Base-by-base conservation (phyloP, 306 rosid genomes). In the Erythrophleum fordii region DNA sequence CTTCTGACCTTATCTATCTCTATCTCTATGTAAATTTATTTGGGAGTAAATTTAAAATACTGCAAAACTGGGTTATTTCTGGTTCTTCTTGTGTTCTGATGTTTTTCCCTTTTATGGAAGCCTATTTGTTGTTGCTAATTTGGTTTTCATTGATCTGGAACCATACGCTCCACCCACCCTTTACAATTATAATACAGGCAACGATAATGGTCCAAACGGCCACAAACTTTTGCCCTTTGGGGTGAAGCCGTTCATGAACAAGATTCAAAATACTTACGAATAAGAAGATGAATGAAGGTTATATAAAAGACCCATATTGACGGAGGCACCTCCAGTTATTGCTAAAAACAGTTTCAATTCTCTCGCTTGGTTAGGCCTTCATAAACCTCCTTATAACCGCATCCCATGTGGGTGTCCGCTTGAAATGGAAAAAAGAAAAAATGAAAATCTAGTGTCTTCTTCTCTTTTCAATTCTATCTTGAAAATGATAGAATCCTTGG, bases 161-260 rank as follows among this genome's bases (percentile, higher is more conserved):
- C 71, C 74, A 81, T 75, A 7, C 29, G n/a, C 11, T 68, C 61
- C 71, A 44, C 66, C 28, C 29, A 68, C 22, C 60, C 31, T 34
- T 60, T 46, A n/a, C 72, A 61, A 79, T 82, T 76, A 85, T 69
- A 79, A 82, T 69, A 65, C 80, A 76, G 75, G 69, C 79, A 69
- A 89, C 77, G 80, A 51, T 46, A 81, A 76, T 81, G 86, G 82
- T 82, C 73, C 74, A 74, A 77, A 77, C 44, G 46, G 11, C 52
- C 60, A 5, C 29, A 39, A 23, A 12, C 44, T 26, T 17, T 44
- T 42, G 49, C 49, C 46, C 41, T 80, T 62, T 9, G n/a, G 84
- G 78, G 62, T 72, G 76, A n/a, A 73, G 84, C 65, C 80, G 69
- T 59, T 86, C 44, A 12, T 41, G 72, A 75, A 77, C 26, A 3